Evolutionary conservation across 208 protist species (phyloP).

Genomic region (Wallacemonas sp.): DNA sequence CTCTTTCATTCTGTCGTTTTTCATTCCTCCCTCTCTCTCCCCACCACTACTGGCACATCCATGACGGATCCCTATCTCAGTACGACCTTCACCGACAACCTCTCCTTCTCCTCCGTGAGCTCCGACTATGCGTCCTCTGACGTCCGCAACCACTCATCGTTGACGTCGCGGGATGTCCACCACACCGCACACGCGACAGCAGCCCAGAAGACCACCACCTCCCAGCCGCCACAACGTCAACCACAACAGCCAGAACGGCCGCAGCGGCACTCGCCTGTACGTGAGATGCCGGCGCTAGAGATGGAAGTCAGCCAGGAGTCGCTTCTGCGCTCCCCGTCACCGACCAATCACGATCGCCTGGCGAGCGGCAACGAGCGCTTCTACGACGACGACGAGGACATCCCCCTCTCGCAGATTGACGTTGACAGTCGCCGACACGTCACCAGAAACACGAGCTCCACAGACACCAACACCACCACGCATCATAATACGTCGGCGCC

Average conservation of each 20-base stretch:
- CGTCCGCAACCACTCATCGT: background rate
- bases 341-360: slow-evolving; percentile 7
- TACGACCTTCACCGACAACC: background rate
- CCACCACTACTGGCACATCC: background rate
- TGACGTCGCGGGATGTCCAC: no score
- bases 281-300: background rate
- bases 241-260: background rate
- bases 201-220: no score
- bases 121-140: slow-evolving; percentile 5
- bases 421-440: background rate
- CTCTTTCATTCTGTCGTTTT: slow-evolving; percentile 6
- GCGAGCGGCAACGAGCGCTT: slow-evolving; percentile 6
- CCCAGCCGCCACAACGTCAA: no score
- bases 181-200: no score
- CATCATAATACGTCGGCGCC: no score
- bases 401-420: slow-evolving; percentile 7
- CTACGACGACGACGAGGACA: slow-evolving; percentile 14
- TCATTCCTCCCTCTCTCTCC: background rate
- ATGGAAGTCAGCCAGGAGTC: background rate
- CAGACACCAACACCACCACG: background rate
- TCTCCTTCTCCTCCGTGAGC: slow-evolving; percentile 15
- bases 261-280: background rate
- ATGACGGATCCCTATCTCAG: slow-evolving; percentile 2
- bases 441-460: background rate
- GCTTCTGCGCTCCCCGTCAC: background rate